A percentile compares a stretch with the other conserved stretches of the same genome.
phyloP scores from a whole-genome alignment of 345 rosid species.

The Citrus unshiu region DNA sequence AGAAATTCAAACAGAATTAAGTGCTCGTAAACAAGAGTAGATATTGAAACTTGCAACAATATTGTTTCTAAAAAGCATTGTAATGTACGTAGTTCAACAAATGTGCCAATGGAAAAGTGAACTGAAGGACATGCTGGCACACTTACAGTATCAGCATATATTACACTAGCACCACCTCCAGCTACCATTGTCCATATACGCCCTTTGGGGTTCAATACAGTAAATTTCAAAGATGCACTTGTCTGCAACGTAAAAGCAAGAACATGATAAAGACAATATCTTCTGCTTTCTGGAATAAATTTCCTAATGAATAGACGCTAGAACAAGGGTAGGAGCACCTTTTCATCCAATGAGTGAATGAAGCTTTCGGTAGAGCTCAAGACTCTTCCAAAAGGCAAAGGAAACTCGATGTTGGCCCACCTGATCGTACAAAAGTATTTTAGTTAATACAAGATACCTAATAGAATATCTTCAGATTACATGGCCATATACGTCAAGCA shows the following conservation, averaged over 20 bases:
- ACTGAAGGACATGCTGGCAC: not conserved
- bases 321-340: conserved; percentile 41
- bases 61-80: not conserved
- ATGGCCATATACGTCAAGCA: not conserved
- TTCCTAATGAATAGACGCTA: not conserved
- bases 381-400: conserved; percentile 95
- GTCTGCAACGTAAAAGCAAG: conserved; percentile 50
- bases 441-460: not conserved
- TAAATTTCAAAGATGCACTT: conserved; percentile 93
- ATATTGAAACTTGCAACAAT: not conserved
- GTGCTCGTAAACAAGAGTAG: not conserved
- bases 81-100: not conserved
- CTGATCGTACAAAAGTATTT: conserved; percentile 29
- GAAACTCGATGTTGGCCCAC: conserved; percentile 89
- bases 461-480: not conserved
- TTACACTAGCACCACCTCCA: conserved; percentile 99
- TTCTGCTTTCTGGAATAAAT: not conserved
- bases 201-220: conserved; percentile 91
- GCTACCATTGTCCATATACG: conserved; percentile 99
- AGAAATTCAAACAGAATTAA: conserved; percentile 8
- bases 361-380: conserved; percentile 76
- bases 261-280: not conserved
- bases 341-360: conserved; percentile 85
- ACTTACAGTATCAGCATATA: conserved; percentile 93
- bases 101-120: not conserved